Conservation (phyloP, 2,329 filamentous ascomycete genomes). For the Alternaria solani region DNA sequence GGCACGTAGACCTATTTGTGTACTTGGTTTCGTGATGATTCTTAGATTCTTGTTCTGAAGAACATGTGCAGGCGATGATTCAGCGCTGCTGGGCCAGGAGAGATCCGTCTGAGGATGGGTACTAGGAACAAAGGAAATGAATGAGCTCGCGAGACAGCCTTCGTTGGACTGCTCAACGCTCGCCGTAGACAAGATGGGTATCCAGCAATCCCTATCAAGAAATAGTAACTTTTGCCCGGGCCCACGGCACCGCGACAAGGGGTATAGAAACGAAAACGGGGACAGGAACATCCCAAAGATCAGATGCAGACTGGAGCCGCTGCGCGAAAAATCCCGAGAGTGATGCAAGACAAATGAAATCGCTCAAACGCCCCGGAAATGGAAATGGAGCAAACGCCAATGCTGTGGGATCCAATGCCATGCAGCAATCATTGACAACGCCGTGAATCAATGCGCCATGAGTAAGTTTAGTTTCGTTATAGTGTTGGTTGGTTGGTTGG, state of each 20-base stretch:
- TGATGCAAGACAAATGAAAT: constrained; percentile 42
- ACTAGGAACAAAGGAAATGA: constrained; percentile 47
- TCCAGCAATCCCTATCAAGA: constrained; percentile 39
- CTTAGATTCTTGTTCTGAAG: constrained; percentile 38
- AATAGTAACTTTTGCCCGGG: constrained; percentile 35
- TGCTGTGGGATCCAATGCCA: constrained; percentile 44
- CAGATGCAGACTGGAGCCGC: constrained; percentile 31
- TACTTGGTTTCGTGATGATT: constrained; percentile 47
- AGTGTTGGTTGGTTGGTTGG: constrained; percentile 28
- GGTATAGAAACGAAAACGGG: constrained; percentile 46
- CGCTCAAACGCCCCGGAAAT: constrained; percentile 49
- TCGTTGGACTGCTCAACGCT: constrained; percentile 35
- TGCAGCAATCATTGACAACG: constrained; percentile 48
- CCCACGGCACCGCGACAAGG: constrained; percentile 29
- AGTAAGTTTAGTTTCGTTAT: constrained; percentile 43
- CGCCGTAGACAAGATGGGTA: constrained; percentile 37
- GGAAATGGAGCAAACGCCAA: constrained; percentile 44
- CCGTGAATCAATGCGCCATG: constrained; percentile 48
- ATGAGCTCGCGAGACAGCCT: constrained; percentile 40
- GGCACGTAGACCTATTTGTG: constrained; percentile 43
- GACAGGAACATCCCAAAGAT: constrained; percentile 30
- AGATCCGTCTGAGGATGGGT: constrained; percentile 44
- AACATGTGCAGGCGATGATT: constrained; percentile 38
- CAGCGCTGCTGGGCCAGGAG: constrained; percentile 41
- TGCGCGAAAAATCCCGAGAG: constrained; percentile 32